Evolutionary conservation across 495 filamentous ascomycete genomes (phyloP).

Genomic region (Ascodesmis nigricans): DNA sequence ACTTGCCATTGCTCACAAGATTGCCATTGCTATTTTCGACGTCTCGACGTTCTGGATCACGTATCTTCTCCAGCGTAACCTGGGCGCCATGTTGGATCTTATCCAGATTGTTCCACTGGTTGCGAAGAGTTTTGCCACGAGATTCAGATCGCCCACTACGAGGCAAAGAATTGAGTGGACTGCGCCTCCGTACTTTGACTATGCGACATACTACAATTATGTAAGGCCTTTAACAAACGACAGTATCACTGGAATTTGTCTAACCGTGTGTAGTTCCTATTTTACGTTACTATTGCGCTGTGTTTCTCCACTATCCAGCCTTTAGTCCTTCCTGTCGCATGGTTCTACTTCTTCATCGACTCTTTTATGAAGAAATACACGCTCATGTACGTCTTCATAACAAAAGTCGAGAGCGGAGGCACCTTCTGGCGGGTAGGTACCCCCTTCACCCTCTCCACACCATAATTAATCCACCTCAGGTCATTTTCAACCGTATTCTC

Average conservation of each 20-base stretch:
- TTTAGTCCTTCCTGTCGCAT: slow-evolving; percentile 69
- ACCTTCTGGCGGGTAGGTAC: slow-evolving; percentile 50
- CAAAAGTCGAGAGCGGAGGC: slow-evolving; percentile 90
- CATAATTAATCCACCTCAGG: slow-evolving; percentile 9
- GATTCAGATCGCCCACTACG: slow-evolving; percentile 69
- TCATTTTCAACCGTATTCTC: slow-evolving; percentile 75
- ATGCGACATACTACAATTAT: slow-evolving; percentile 87
- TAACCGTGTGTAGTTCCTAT: slow-evolving; percentile 42
- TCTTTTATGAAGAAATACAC: slow-evolving; percentile 86
- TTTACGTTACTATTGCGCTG: slow-evolving; percentile 73
- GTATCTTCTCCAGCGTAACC: slow-evolving; percentile 76
- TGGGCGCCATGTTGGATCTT: slow-evolving; percentile 76
- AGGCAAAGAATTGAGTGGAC: slow-evolving; percentile 84
- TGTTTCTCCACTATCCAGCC: slow-evolving; percentile 76
- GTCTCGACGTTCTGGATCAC: slow-evolving; percentile 85
- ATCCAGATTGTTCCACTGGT: slow-evolving; percentile 59
- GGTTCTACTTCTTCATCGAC: slow-evolving; percentile 76
- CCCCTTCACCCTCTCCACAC: not conserved
- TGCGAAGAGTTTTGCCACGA: slow-evolving; percentile 62
- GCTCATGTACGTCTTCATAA: slow-evolving; percentile 73
- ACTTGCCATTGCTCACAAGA: slow-evolving; percentile 7
- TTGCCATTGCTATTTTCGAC: slow-evolving; percentile 38
- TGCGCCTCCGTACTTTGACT: slow-evolving; percentile 81
- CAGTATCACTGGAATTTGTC: too few species aligned
- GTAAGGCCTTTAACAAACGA: slow-evolving; percentile 2